These are phyloP conservation scores for Schoenoplectus tabernaemontani DNA, from an alignment of 202 grass and related monocot genomes.

Conservation along the genomic window DNA sequence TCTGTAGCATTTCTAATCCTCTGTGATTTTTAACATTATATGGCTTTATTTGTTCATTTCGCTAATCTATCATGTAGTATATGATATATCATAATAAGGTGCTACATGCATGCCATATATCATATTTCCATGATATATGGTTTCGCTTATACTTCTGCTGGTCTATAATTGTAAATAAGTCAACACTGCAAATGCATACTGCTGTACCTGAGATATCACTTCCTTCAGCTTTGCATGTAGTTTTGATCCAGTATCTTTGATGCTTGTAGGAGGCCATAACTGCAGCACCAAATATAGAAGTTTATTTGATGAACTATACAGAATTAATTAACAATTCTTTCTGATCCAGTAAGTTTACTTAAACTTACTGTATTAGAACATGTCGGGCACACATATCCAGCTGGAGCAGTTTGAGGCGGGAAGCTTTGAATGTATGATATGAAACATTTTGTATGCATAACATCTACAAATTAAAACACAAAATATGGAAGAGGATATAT, in stretches of 20 bases:
- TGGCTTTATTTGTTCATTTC: background rate
- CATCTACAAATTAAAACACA: conserved; percentile 49
- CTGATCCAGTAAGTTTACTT: no score
- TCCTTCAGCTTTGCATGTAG: conserved; percentile 85
- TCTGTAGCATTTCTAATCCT: background rate
- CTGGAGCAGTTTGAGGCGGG: conserved; percentile 72
- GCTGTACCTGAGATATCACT: conserved; percentile 54
- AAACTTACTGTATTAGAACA: conserved; percentile 74
- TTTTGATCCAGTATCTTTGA: conserved; percentile 84
- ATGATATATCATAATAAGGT: background rate
- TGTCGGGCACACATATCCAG: conserved; percentile 77
- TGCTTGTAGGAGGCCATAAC: conserved; percentile 95
- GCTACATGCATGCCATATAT: background rate
- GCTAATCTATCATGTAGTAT: background rate
- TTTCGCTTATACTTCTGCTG: background rate
- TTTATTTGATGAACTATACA: conserved; percentile 4
- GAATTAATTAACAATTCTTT: conserved; percentile 4
- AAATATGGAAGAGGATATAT: background rate
- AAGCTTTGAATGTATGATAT: conserved; percentile 73
- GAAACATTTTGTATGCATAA: conserved; percentile 86
- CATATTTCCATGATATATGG: background rate
- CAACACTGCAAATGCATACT: background rate
- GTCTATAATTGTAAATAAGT: background rate
- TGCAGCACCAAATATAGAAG: conserved; percentile 27
- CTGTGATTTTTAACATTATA: background rate